phyloP scores from a whole-genome alignment of 441 rosid genomes.

The Brassica balearica region DNA sequence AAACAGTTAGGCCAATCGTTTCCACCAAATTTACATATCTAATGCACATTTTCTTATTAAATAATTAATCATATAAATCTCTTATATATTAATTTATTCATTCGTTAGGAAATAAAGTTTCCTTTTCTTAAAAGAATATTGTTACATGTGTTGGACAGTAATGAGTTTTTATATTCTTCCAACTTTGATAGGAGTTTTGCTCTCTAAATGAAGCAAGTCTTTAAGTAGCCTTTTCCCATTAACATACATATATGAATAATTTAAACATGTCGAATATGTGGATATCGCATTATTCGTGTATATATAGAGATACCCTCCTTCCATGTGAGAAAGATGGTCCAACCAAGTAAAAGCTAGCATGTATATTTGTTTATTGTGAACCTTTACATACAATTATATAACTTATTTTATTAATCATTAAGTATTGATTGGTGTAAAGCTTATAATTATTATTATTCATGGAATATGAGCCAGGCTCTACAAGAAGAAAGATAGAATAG shows the following conservation, averaged over 20 bases:
- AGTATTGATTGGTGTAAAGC: constrained; percentile 42
- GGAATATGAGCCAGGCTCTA: constrained; percentile 43
- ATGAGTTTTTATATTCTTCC: constrained; percentile 21
- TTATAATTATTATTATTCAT: constrained; percentile 24
- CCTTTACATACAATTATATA: constrained; percentile 16
- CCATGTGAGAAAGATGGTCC: constrained; percentile 46
- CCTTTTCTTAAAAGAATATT: constrained; percentile 28
- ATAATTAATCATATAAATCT: not conserved
- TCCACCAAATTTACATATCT: not conserved
- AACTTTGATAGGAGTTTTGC: constrained; percentile 14
- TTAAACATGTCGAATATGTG: constrained; percentile 43
- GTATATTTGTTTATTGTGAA: constrained; percentile 26
- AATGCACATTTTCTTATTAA: not conserved
- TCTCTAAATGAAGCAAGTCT: constrained; percentile 41
- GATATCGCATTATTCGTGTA: constrained; percentile 36
- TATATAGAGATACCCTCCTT: constrained; percentile 26
- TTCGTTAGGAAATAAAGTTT: not conserved
- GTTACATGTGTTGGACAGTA: constrained; percentile 35
- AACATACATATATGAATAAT: constrained; percentile 10
- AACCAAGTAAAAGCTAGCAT: constrained; percentile 37
- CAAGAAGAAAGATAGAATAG: constrained; percentile 39
- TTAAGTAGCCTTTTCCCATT: constrained; percentile 2
- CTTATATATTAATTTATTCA: not conserved
- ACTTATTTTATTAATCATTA: constrained; percentile 36
- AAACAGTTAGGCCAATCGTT: not conserved